Percentiles rank a stretch among this genome's conserved stretches.
Evolutionary conservation across 2,329 filamentous ascomycete genomes (phyloP).

Genomic region (Fusarium multiceps): DNA sequence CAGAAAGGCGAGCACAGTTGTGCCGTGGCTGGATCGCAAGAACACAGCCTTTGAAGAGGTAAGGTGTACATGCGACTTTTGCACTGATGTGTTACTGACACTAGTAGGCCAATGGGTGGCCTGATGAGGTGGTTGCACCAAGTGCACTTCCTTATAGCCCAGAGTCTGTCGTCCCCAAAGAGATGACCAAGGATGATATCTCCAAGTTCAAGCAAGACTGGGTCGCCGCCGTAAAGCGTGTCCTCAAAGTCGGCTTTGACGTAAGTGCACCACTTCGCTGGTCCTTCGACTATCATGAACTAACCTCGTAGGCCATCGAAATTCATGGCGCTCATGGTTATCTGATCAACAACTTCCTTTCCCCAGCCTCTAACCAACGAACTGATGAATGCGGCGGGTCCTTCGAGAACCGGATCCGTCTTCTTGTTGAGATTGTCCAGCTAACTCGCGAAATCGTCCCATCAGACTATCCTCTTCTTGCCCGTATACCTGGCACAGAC

Average conservation of each 20-base stretch:
- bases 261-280: constrained; percentile 2
- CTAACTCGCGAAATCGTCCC: constrained; percentile 35
- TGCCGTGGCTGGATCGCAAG: constrained; percentile 44
- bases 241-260: constrained; percentile 39
- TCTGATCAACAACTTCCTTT: constrained; percentile 64
- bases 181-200: constrained; percentile 42
- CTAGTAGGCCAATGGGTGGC: constrained; percentile 40
- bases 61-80: background rate
- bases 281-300: too few relatives aligned
- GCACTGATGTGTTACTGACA: background rate
- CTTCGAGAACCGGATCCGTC: constrained; percentile 56
- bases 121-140: constrained; percentile 40
- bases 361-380: constrained; percentile 60
- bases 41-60: constrained; percentile 42
- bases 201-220: constrained; percentile 40
- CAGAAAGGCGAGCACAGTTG: constrained; percentile 60
- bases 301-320: constrained; percentile 29
- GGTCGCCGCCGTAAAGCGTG: constrained; percentile 35
- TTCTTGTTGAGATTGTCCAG: constrained; percentile 59
- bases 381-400: constrained; percentile 63
- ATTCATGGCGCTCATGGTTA: constrained; percentile 63
- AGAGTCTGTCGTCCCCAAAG: constrained; percentile 36
- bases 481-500: constrained; percentile 75
- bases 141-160: constrained; percentile 39
- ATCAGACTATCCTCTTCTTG: constrained; percentile 66